Evolutionary conservation across 2,329 filamentous ascomycete species (phyloP).

Genomic region (Polychaeton citri): DNA sequence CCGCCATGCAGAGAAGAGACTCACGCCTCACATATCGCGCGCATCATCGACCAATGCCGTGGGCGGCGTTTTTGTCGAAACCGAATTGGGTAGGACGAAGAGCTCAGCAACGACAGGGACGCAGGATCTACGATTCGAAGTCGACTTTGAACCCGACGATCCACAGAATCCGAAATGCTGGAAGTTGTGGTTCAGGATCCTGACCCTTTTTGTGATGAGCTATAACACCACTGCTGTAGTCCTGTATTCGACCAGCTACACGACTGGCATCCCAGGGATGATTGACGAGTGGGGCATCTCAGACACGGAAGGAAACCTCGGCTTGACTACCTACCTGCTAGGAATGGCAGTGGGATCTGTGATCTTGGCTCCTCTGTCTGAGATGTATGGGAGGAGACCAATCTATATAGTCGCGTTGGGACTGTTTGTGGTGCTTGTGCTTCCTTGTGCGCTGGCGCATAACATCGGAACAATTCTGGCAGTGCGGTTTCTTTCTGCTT

Average conservation of each 20-base stretch:
- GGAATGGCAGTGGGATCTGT: conserved; percentile 61
- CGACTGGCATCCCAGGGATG: conserved; percentile 56
- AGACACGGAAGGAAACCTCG: conserved; percentile 54
- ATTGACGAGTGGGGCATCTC: conserved; percentile 50
- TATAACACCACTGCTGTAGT: conserved; percentile 45
- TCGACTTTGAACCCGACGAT: conserved; percentile 55
- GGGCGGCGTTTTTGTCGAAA: conserved; percentile 11
- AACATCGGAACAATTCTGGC: conserved; percentile 32
- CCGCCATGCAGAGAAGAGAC: conserved; percentile 10
- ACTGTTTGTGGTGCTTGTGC: conserved; percentile 22
- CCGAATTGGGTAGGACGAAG: conserved; percentile 8
- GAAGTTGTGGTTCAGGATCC: conserved; percentile 44
- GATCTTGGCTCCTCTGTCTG: conserved; percentile 50
- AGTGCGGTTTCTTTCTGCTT: conserved; percentile 58
- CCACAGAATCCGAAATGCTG: conserved; percentile 56
- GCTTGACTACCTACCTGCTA: conserved; percentile 65
- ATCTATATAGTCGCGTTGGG: conserved; percentile 24
- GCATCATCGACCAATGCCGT: conserved; percentile 17
- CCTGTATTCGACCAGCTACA: conserved; percentile 68
- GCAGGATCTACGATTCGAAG: conserved; percentile 50
- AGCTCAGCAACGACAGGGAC: conserved; percentile 15
- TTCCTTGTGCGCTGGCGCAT: conserved; percentile 3
- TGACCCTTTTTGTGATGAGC: conserved; percentile 42
- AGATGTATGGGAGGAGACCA: conserved; percentile 22
- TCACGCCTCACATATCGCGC: conserved; percentile 14